Percentiles rank a stretch among this genome's conserved stretches.
Conservation (phyloP, 2,329 filamentous ascomycete genomes). For the Didymellaceae sp. region DNA sequence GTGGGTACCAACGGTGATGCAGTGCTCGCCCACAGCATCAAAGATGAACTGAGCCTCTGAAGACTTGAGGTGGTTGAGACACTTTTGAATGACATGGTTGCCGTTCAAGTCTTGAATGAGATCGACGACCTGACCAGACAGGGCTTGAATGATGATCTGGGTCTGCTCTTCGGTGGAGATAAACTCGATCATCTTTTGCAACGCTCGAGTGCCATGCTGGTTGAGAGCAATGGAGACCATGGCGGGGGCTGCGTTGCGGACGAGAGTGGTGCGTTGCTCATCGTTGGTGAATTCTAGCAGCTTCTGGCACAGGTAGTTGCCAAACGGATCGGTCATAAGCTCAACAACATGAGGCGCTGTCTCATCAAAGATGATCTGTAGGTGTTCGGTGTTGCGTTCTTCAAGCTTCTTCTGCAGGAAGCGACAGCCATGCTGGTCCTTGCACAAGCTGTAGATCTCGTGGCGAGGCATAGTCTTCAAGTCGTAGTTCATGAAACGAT, state of each 20-base stretch:
- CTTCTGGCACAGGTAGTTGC: conserved; percentile 99
- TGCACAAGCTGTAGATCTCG: conserved; percentile 89
- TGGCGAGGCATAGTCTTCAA: conserved; percentile 77
- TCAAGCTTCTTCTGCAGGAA: conserved; percentile 98
- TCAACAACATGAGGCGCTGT: conserved; percentile 93
- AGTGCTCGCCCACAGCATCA: conserved; percentile 85
- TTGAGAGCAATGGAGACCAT: conserved; percentile 95
- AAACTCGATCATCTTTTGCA: conserved; percentile 99
- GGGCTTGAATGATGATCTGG: conserved; percentile 82
- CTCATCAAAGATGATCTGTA: conserved; percentile 93
- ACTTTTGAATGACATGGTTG: conserved; percentile 99
- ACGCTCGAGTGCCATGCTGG: conserved; percentile 92
- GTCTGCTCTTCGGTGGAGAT: conserved; percentile 75
- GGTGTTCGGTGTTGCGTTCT: conserved; percentile 80
- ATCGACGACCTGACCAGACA: conserved; percentile 84
- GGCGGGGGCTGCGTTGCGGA: conserved; percentile 84
- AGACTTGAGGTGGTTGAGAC: conserved; percentile 88
- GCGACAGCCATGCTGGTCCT: conserved; percentile 96
- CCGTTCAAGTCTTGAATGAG: conserved; percentile 97
- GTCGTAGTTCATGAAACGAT: conserved; percentile 82
- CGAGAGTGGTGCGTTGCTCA: conserved; percentile 90
- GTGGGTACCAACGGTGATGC: conserved; percentile 91
- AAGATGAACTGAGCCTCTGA: conserved; percentile 95
- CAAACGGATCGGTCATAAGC: conserved; percentile 97
- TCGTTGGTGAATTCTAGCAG: conserved; percentile 94